Evolutionary conservation across 2,329 filamentous ascomycete genomes (phyloP).

Genomic region (Penicillium digitatum): DNA sequence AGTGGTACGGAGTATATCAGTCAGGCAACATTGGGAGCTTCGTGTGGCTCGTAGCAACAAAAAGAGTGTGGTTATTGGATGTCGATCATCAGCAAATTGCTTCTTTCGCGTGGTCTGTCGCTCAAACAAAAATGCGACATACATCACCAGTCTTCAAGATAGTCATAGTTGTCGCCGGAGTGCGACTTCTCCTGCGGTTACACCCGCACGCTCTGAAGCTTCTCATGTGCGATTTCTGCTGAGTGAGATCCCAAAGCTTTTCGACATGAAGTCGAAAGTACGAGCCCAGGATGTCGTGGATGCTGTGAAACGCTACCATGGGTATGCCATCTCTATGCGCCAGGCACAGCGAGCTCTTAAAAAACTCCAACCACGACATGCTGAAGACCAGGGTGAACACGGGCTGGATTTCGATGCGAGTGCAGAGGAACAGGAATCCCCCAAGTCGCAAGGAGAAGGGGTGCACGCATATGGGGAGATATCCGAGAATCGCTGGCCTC

Average conservation of each 20-base stretch:
- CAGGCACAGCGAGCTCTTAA: constrained; percentile 40
- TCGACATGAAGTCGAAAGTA: constrained; percentile 38
- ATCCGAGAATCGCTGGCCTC: constrained; percentile 33
- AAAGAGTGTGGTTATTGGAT: constrained; percentile 42
- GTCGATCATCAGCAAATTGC: constrained; percentile 38
- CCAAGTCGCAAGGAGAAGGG: constrained; percentile 26
- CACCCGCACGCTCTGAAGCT: constrained; percentile 39
- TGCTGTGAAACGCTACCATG: constrained; percentile 41
- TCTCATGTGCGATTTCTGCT: constrained; percentile 41
- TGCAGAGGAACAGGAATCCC: constrained; percentile 25
- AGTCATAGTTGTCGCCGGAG: constrained; percentile 36
- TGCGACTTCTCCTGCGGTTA: constrained; percentile 28
- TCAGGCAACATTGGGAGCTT: constrained; percentile 41
- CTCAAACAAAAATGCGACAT: constrained; percentile 40
- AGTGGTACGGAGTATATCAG: constrained; percentile 40
- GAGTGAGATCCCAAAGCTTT: constrained; percentile 39
- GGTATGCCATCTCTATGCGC: constrained; percentile 39
- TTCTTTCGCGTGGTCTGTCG: constrained; percentile 42
- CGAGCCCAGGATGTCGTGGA: constrained; percentile 39
- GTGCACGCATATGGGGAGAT: constrained; percentile 26
- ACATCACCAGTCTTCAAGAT: constrained; percentile 41
- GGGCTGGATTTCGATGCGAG: constrained; percentile 23
- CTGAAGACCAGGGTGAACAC: constrained; percentile 22
- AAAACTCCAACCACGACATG: constrained; percentile 32
- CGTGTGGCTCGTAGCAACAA: constrained; percentile 41